Conservation (phyloP, 495 filamentous ascomycete genomes). For the Penicillium longicatenatum region DNA sequence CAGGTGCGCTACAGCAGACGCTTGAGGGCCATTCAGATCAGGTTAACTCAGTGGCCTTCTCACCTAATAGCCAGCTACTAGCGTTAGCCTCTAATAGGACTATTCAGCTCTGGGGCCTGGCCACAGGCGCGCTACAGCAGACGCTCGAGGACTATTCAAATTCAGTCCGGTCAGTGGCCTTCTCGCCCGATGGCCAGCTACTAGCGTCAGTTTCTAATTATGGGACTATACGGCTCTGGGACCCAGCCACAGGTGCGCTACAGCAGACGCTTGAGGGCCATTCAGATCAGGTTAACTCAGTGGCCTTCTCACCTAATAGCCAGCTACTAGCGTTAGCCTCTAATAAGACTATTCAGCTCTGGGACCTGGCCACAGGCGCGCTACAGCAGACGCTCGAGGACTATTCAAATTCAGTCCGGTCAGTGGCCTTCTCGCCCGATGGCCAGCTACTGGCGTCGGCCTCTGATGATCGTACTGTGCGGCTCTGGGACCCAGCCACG, state of each 20-base stretch:
- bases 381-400: background rate
- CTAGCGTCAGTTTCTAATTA: too few species aligned
- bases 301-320: constrained; percentile 6
- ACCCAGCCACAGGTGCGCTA: background rate
- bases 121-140: background rate
- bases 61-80: background rate
- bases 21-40: constrained; percentile 11
- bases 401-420: constrained; percentile 1
- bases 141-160: background rate
- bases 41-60: constrained; percentile 8
- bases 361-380: constrained; percentile 8
- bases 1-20: constrained; percentile 1
- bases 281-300: constrained; percentile 2
- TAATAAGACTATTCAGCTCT: constrained; percentile 7
- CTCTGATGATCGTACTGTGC: background rate
- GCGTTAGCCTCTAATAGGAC: constrained; percentile 21
- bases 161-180: constrained; percentile 13
- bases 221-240: background rate
- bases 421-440: constrained; percentile 6
- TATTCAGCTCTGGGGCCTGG: constrained; percentile 10
- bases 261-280: constrained; percentile 13
- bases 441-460: too few species aligned
- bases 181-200: too few species aligned
- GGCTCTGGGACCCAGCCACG: background rate
- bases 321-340: constrained; percentile 19